These are phyloP conservation scores for Geosmithia morbida DNA, from an alignment of 2,329 filamentous ascomycete species.

Conservation along the genomic window DNA sequence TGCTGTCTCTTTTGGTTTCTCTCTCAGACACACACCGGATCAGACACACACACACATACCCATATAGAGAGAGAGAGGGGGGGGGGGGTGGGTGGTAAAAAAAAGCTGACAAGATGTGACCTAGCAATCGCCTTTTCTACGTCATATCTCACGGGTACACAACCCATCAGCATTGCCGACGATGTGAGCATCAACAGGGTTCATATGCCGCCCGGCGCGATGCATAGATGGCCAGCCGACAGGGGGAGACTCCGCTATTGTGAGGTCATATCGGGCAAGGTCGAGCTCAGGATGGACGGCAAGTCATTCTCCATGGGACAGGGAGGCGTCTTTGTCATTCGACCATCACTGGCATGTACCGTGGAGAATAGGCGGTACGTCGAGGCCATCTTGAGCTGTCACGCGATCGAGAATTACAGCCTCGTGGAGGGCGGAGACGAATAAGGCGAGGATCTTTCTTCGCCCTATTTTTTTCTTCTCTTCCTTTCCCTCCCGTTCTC, in stretches of 20 bases:
- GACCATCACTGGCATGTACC: conserved; percentile 19
- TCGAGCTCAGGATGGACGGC: conserved; percentile 20
- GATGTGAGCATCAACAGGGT: conserved; percentile 25
- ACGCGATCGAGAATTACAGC: conserved; percentile 1
- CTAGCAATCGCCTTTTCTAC: conserved; percentile 29
- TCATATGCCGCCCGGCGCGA: conserved; percentile 22
- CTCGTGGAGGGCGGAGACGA: not conserved
- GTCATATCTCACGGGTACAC: conserved; percentile 21
- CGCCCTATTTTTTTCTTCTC: not conserved
- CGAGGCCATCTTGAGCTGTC: conserved; percentile 16
- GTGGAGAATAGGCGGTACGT: conserved; percentile 28
- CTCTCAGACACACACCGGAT: too few species aligned
- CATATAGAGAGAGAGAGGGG: not conserved
- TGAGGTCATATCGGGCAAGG: conserved; percentile 24
- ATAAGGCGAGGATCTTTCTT: too few species aligned
- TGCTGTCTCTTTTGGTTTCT: not conserved
- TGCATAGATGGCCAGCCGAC: conserved; percentile 14
- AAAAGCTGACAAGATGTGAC: not conserved
- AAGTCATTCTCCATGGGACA: conserved; percentile 25
- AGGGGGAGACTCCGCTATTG: conserved; percentile 19
- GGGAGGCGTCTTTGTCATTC: conserved; percentile 28
- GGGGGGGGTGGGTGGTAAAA: too few species aligned
- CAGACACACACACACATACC: not conserved
- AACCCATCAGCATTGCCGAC: conserved; percentile 18
- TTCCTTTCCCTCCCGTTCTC: not conserved